These are phyloP conservation scores for Exophiala sideris DNA, from an alignment of 2,329 filamentous ascomycete species.

Conservation along the genomic window DNA sequence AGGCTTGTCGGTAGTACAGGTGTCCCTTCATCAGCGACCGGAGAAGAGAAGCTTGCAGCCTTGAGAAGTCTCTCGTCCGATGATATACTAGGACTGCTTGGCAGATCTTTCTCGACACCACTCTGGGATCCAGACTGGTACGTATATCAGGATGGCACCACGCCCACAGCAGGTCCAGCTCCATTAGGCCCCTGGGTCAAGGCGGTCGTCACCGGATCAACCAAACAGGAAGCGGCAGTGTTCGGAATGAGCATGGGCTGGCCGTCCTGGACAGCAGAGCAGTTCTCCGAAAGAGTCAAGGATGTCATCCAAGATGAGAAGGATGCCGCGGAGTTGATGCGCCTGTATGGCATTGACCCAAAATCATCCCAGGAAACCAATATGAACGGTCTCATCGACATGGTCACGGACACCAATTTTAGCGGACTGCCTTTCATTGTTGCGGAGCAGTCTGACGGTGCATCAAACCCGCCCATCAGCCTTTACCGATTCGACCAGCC, in stretches of 20 bases:
- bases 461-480: slow-evolving; percentile 6
- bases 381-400: slow-evolving; percentile 10
- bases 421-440: slow-evolving; percentile 10
- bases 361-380: slow-evolving; percentile 1
- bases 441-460: slow-evolving; percentile 1
- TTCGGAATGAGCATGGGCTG: slow-evolving; percentile 8
- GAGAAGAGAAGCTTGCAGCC: slow-evolving; percentile 13
- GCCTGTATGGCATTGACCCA: slow-evolving; percentile 10
- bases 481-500: slow-evolving; percentile 15
- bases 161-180: slow-evolving; percentile 12
- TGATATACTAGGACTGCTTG: slow-evolving; percentile 5
- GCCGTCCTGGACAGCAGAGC: slow-evolving; percentile 5
- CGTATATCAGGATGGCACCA: slow-evolving; percentile 12
- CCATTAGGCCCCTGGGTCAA: slow-evolving; percentile 16
- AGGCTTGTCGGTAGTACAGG: slow-evolving; percentile 9
- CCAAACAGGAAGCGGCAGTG: slow-evolving; percentile 10
- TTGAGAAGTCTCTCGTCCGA: slow-evolving; percentile 6
- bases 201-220: slow-evolving; percentile 9
- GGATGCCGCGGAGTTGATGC: slow-evolving; percentile 6
- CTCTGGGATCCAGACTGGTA: slow-evolving; percentile 16
- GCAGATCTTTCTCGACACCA: slow-evolving; percentile 6
- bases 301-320: slow-evolving; percentile 1
- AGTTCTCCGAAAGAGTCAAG: slow-evolving; percentile 7
- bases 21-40: slow-evolving; percentile 1
- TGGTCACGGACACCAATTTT: slow-evolving; percentile 13